Conservation (phyloP, 192 early-diverging fungal species). For the Gorgonomyces haynaldii region DNA sequence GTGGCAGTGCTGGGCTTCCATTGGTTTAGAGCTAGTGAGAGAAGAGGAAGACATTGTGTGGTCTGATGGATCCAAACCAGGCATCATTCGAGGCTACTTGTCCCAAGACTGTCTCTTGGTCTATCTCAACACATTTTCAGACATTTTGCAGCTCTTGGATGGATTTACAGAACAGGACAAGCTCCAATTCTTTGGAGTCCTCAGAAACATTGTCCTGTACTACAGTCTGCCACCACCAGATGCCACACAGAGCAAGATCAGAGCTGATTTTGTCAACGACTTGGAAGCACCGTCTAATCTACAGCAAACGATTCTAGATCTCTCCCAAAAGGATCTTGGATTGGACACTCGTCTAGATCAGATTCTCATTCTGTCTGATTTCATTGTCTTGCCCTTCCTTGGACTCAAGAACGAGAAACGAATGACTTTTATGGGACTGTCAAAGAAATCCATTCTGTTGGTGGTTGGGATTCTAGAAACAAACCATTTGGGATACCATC, state of each 20-base stretch:
- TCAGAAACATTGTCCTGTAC: conserved; percentile 49
- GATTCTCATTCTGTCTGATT: conserved; percentile 15
- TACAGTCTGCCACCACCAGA: conserved; percentile 42
- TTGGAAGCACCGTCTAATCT: conserved; percentile 50
- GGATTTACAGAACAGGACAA: conserved; percentile 47
- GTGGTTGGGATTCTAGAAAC: conserved; percentile 23
- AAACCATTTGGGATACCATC: conserved; percentile 47
- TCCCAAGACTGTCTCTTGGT: conserved; percentile 63
- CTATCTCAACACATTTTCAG: too few relatives aligned
- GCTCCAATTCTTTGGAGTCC: conserved; percentile 29
- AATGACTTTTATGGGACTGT: conserved; percentile 72
- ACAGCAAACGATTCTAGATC: conserved; percentile 57
- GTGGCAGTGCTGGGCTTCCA: conserved; percentile 43
- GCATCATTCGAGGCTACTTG: conserved; percentile 34
- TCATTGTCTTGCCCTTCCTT: conserved; percentile 25
- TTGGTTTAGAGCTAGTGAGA: conserved; percentile 45
- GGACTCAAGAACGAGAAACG: too few relatives aligned
- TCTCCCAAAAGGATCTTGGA: conserved; percentile 27
- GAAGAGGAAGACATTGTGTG: neutral
- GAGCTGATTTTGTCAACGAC: conserved; percentile 31
- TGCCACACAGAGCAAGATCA: conserved; percentile 20
- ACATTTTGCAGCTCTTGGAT: too few relatives aligned
- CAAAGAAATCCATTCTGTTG: conserved; percentile 54
- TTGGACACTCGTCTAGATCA: too few relatives aligned
- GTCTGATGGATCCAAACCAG: conserved; percentile 9